These are phyloP conservation scores for Neonectria neomacrospora DNA, from an alignment of 2,329 filamentous ascomycete species.

Conservation along the genomic window DNA sequence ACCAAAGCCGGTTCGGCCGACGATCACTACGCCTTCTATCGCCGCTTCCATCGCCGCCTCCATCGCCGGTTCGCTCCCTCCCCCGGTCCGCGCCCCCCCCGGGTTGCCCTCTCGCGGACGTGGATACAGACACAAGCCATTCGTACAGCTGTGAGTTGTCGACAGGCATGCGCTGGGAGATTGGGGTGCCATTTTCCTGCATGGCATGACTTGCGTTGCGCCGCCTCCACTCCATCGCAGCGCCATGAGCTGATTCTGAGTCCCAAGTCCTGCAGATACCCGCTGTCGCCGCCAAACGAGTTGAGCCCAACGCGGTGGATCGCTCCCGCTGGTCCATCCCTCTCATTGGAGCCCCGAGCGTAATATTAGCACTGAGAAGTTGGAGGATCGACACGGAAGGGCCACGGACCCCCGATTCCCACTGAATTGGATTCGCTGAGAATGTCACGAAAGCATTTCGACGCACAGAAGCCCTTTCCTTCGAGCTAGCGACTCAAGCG, in stretches of 20 bases:
- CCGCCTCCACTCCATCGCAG: conserved; percentile 28
- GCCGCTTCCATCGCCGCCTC: conserved; percentile 1
- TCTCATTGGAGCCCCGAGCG: conserved; percentile 38
- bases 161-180: conserved; percentile 1
- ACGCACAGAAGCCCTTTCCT: conserved; percentile 28
- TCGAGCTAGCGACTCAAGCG: conserved; percentile 33
- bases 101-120: not conserved
- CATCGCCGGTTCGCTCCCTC: not conserved
- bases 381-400: conserved; percentile 28
- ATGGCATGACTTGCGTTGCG: conserved; percentile 40
- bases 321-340: conserved; percentile 31
- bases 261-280: conserved; percentile 36
- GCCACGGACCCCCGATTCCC: conserved; percentile 19
- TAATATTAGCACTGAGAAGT: conserved; percentile 27
- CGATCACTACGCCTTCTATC: conserved; percentile 1
- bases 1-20: conserved; percentile 7
- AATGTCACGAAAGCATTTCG: conserved; percentile 8
- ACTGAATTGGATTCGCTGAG: conserved; percentile 28
- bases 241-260: conserved; percentile 42
- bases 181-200: conserved; percentile 27
- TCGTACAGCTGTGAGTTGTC: not conserved
- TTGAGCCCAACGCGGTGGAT: conserved; percentile 40
- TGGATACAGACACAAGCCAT: no score
- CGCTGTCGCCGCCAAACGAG: conserved; percentile 34
- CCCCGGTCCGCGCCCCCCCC: not conserved